A percentile compares a stretch with the other conserved stretches of the same genome.
These are phyloP conservation scores for Cutaneotrichosporon cyanovorans DNA, from an alignment of 1,284 basidiomycete species.

Conservation along the genomic window DNA sequence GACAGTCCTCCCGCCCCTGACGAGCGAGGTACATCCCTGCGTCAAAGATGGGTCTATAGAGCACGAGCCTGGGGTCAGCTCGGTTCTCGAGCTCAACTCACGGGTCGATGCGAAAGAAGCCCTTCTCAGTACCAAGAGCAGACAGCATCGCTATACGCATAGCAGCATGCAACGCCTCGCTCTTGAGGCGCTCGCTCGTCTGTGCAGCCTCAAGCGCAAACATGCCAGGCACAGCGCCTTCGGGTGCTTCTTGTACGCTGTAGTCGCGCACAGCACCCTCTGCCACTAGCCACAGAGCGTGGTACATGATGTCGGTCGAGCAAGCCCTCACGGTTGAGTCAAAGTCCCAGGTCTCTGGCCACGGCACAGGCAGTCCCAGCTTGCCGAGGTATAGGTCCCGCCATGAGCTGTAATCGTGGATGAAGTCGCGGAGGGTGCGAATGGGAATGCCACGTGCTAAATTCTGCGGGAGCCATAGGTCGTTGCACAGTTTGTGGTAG, in stretches of 20 bases:
- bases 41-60: slow-evolving; percentile 74
- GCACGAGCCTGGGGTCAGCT: slow-evolving; percentile 51
- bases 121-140: slow-evolving; percentile 70
- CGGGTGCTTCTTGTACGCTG: slow-evolving; percentile 58
- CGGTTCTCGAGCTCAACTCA: slow-evolving; percentile 35
- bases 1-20: slow-evolving; percentile 69
- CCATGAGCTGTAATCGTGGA: slow-evolving; percentile 63
- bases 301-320: slow-evolving; percentile 78
- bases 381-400: slow-evolving; percentile 62
- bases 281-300: slow-evolving; percentile 64
- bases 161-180: slow-evolving; percentile 75
- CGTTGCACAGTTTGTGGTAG: slow-evolving; percentile 65
- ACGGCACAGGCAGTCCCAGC: slow-evolving; percentile 76
- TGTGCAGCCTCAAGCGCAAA: slow-evolving; percentile 53
- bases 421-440: slow-evolving; percentile 55
- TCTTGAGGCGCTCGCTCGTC: slow-evolving; percentile 59
- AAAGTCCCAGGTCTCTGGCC: slow-evolving; percentile 81
- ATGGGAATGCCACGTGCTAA: slow-evolving; percentile 68
- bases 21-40: slow-evolving; percentile 73
- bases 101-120: slow-evolving; percentile 58
- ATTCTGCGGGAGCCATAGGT: slow-evolving; percentile 67
- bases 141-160: slow-evolving; percentile 68
- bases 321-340: slow-evolving; percentile 67
- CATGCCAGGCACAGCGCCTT: slow-evolving; percentile 9
- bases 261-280: slow-evolving; percentile 60